Base-by-base conservation (phyloP, 2,329 filamentous ascomycete genomes). In the Neoscytalidium dimidiatum region DNA sequence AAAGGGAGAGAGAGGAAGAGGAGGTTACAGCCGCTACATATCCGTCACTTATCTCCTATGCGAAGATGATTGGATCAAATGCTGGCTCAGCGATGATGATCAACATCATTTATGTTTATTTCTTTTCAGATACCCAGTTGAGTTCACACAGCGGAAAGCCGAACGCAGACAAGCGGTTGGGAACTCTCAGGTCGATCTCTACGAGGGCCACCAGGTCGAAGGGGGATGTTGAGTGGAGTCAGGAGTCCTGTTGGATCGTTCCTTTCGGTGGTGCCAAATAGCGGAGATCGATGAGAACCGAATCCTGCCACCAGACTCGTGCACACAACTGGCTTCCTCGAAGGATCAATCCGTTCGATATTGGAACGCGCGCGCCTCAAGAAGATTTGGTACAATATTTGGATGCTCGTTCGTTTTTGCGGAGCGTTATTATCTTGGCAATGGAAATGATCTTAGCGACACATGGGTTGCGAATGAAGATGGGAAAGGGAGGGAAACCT, bases 91-190 rank as follows among this genome's bases (percentile, higher is more conserved):
- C 38, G 28, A 60, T 35, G 11, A 60, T 13, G 41, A 60, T 23
- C 14, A 52, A 46, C 26, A 31, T 46, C 23, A 19, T 60, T 60
- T 46, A 33, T 28, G 28, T 46, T 17, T 60, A 26, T 60, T 60
- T 46, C 41, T 60, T 60, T 60, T 60, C 56, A 46, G 56, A 60
- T 60, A 60, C 56, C 56, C 56, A 60, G 41, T 60, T 33, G 35
- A 46, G 38, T 60, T 60, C 56, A 60, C 28, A 60, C 26, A 38
- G 56, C 26, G 38, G 56, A 21, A 46, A 19, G 41, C 41, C 41
- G 11, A 33, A 13, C n/a, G 46, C 26, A n/a, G 17, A 44, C 53
- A 58, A 26, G 53, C 7, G 29, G 35, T 52, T 48, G n/a, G 53
- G 53, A 21, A 23, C 13, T 44, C 13, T 29, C 38, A 44, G 21